Conservation (phyloP, 1,139 yeast species). For the Pichia sp. region DNA sequence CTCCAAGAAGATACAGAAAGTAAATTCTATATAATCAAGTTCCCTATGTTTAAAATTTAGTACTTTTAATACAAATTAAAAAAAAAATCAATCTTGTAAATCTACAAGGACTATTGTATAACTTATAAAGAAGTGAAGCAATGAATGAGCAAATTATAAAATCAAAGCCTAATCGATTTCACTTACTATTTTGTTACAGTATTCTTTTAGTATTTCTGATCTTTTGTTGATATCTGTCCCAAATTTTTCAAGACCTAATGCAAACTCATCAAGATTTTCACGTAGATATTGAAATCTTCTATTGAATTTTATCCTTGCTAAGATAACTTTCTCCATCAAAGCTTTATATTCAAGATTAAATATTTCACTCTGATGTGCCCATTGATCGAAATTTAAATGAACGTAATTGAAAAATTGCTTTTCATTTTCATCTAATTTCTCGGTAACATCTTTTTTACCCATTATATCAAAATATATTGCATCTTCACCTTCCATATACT, state of each 20-base stretch:
- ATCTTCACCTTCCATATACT: constrained; percentile 15
- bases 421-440: constrained; percentile 14
- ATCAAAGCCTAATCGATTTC: constrained; percentile 14
- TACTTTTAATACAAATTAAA: constrained; percentile 4
- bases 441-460: constrained; percentile 9
- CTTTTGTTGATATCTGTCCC: constrained; percentile 33
- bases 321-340: constrained; percentile 30
- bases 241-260: constrained; percentile 29
- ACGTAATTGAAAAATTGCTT: constrained; percentile 23
- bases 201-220: constrained; percentile 30
- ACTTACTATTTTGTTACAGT: constrained; percentile 36
- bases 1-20: constrained; percentile 92
- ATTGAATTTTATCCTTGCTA: constrained; percentile 34
- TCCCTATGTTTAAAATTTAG: constrained; percentile 11
- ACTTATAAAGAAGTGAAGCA: too few relatives aligned
- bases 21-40: constrained; percentile 32
- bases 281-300: constrained; percentile 30
- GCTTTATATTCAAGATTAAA: constrained; percentile 29
- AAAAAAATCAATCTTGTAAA: too few relatives aligned
- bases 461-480: constrained; percentile 12
- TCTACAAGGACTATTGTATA: too few relatives aligned
- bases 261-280: constrained; percentile 31
- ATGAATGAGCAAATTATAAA: constrained; percentile 1
- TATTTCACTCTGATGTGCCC: constrained; percentile 32
- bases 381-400: constrained; percentile 28